Base-by-base conservation (phyloP, 2,329 filamentous ascomycete genomes). In the Diatrype stigma region DNA sequence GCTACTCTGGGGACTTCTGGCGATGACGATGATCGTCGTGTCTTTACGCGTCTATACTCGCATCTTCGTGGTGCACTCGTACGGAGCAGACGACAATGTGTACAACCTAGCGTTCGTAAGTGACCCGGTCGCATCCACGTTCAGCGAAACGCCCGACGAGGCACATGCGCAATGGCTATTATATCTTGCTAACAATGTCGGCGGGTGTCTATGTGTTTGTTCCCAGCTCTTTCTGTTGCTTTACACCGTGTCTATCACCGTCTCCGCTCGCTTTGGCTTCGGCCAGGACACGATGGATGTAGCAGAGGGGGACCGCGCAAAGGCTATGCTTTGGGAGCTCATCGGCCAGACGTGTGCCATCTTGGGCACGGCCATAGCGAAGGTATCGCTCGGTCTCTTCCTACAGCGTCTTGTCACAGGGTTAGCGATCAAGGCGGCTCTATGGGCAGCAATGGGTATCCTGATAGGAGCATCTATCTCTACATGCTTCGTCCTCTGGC, bases 381-480 rank as follows among this genome's bases (percentile, higher is more conserved):
- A 48, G 26, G 23, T 23, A 12, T 48, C 46, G 7, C 34, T 48
- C 11, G 46, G 34, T 6, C 46, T 48, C 6, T 48, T 48, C 35
- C 17, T 42, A 14, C 19, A 42, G 23, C 34, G 21, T n/a, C 23
- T 48, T n/a, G 35, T 40, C 16, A 28, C 26, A 8, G 6, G 37
- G 23, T 10, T 6, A n/a, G 21, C 22, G 19, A 19, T 40, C n/a
- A 48, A 28, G 22, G 14, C 19, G 16, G 30, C 21, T 30, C 10
- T 48, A n/a, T 48, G 21, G 46, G 5, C 28, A 12, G 46, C 21
- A 12, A 48, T 48, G 35, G 22, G 10, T 21, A 48, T 17, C n/a
- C 35, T 48, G 4, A 32, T 19, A 21, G 46, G 11, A 48, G 21
- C 35, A 17, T 40, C 46, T 14, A 48, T 48, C 6, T 40, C 46